Evolutionary conservation across 129 eudicot genomes (phyloP).

Genomic region (Kitagawia praeruptora): DNA sequence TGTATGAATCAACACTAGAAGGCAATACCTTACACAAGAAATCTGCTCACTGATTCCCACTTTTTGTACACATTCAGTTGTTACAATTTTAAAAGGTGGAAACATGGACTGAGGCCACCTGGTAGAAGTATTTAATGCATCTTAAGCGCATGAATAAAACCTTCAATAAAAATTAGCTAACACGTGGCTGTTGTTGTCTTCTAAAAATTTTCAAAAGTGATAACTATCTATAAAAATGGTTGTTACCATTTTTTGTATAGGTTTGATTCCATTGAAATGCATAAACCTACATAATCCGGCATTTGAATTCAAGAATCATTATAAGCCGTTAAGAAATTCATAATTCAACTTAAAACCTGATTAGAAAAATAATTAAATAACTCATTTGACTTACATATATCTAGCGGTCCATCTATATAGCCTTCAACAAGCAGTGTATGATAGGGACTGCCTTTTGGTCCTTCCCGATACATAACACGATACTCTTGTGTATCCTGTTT

Average conservation of each 20-base stretch:
- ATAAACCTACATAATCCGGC: conserved; percentile 51
- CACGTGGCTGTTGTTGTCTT: not conserved
- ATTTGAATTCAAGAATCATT: not conserved
- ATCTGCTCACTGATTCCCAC: conserved; percentile 71
- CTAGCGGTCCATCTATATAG: conserved; percentile 78
- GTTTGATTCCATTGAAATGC: conserved; percentile 67
- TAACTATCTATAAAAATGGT: not conserved
- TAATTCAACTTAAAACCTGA: conserved; percentile 3
- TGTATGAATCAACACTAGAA: not conserved
- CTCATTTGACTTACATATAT: conserved; percentile 59
- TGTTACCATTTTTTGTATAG: conserved; percentile 74
- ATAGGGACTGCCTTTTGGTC: conserved; percentile 77
- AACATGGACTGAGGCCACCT: conserved; percentile 88
- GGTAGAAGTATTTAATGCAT: conserved; percentile 9
- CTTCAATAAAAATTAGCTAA: not conserved
- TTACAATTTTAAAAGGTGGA: conserved; percentile 59
- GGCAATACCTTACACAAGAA: conserved; percentile 73
- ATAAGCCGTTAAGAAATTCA: not conserved
- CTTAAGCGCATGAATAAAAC: not conserved
- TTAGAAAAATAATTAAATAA: not conserved
- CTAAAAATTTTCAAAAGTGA: not conserved
- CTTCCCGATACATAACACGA: conserved; percentile 96
- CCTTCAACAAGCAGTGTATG: conserved; percentile 89
- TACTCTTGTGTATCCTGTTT: conserved; percentile 84
- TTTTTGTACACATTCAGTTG: conserved; percentile 57